Conservation (phyloP, 805 yeast species). For the Starmerella stellata region DNA sequence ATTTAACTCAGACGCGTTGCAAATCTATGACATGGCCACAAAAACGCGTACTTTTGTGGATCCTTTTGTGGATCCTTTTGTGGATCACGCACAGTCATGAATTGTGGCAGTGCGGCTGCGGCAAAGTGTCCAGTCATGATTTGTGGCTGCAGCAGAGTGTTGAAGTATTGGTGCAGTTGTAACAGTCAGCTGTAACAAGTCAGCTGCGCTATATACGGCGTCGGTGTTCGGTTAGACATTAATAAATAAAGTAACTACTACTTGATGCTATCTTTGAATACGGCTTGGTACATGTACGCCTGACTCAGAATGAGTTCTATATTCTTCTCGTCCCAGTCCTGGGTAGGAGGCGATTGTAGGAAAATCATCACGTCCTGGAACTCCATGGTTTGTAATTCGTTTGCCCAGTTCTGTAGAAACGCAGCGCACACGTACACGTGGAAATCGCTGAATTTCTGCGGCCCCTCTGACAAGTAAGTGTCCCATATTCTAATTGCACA, state of each 20-base stretch:
- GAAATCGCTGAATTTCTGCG: conserved; percentile 68
- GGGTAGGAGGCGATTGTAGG: conserved; percentile 77
- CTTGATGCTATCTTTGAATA: conserved; percentile 35
- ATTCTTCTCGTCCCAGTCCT: conserved; percentile 70
- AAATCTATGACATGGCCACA: no score
- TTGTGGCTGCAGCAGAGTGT: no score
- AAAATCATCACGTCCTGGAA: conserved; percentile 88
- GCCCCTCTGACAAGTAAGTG: conserved; percentile 46
- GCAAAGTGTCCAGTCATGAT: no score
- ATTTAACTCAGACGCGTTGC: no score
- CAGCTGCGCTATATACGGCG: no score
- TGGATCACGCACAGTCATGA: no score
- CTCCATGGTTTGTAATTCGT: conserved; percentile 61
- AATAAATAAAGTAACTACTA: background rate
- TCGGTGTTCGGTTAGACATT: no score
- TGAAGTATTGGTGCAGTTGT: no score
- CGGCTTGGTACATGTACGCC: conserved; percentile 90
- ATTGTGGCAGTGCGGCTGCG: no score
- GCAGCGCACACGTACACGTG: conserved; percentile 98
- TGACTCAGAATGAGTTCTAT: conserved; percentile 83
- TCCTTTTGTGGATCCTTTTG: no score
- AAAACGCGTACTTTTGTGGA: no score
- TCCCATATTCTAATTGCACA: conserved; percentile 95
- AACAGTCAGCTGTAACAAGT: no score
- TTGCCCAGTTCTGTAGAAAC: conserved; percentile 73